Base-by-base conservation (phyloP, 176 grass and related monocot species). In the Cocos nucifera region DNA sequence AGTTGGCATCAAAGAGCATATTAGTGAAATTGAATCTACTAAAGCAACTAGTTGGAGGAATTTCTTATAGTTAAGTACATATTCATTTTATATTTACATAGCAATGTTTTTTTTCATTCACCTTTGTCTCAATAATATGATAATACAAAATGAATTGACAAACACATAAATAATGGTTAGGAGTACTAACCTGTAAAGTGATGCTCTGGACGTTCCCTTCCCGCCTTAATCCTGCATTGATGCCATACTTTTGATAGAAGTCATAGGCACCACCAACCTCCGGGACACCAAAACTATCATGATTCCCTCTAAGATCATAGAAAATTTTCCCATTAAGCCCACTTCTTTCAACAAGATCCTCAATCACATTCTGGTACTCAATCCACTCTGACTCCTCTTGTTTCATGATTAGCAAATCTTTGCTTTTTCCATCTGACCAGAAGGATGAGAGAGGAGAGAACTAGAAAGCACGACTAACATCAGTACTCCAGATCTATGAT, bases 401-500 rank as follows among this genome's bases (percentile, higher is more conserved):
- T 60, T 88, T 91, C 93, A 91, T 97, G 19, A 84, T 91, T 63
- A 88, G 59, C 15, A 91, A 69, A 85, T 91, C 92, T 82, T 97
- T 91, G 70, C 92, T 97, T 59, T 97, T 97, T 1, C 92, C 92
- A 85, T 97, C 92, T 97, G 75, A 63, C 64, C 15, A 79, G 20
- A 65, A 24, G 15, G 19, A 50, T 6, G 14, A 44, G 32, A 39
- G 32, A 10, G 35, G 9, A 14, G 9, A 6, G 9, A 44, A 63
- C 18, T 5, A 50, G 17, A 65, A 65, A 51, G 12, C 35, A 44
- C 3, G 35, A 44, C 35, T 44, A 44, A 14, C 35, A 44, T 44
- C 10, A 44, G 10, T 44, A 44, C 35, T 12, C 10, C 9, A 44
- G 35, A 44, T 44, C 35, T 14, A 44, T 44, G 9, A 44, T 14